Evolutionary conservation across 768 basidiomycete genomes (phyloP), one percentile per base, ranked within the genome.

Genomic region (Leccinellum luteum): DNA sequence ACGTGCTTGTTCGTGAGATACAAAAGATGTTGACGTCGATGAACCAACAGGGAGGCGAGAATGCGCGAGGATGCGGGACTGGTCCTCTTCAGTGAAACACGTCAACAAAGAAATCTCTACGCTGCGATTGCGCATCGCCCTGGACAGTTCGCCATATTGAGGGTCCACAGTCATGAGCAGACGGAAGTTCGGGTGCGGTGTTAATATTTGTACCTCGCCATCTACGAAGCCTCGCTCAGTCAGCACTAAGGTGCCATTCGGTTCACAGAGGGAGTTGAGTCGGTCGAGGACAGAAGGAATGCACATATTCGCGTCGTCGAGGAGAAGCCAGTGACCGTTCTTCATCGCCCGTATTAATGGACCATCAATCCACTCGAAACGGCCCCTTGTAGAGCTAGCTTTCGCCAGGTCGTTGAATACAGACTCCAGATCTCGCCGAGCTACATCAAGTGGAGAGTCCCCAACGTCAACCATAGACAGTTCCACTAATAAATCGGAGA

Each of bases 101-200:
- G 67, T 51, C 10, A 79, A 54, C 54, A 94, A 64, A 28, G 81
- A 80, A 48, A 98, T 81, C 72, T 99, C 97, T 34, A 97, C 78
- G 17, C 96, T 96, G 56, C 97, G 85, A 74, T 99, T 99, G 25
- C 97, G 89, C 97, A 99, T 99, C 2, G 97, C 97, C 35, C 97
- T 82, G 2, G 97, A 98, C 12, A 98, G 77, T 73, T 99, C 97
- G 47, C 97, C 97, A 60, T 88, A 81, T 60, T 87, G 86, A 28
- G 93, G 90, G 68, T 99, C 92, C 52, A 95, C 85, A 2, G 87
- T 84, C 94, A 99, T 96, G 74, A 98, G 89, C 6, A 99, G 77
- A 27, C 95, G 83, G 75, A 99, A 99, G 63, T 87, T 79, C 2
- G 89, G 85, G 69, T 98, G 95, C 2, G 97, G 95, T 43, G 73